Conservation (phyloP, 257 asterid genomes). For the Linaria vulgaris region DNA sequence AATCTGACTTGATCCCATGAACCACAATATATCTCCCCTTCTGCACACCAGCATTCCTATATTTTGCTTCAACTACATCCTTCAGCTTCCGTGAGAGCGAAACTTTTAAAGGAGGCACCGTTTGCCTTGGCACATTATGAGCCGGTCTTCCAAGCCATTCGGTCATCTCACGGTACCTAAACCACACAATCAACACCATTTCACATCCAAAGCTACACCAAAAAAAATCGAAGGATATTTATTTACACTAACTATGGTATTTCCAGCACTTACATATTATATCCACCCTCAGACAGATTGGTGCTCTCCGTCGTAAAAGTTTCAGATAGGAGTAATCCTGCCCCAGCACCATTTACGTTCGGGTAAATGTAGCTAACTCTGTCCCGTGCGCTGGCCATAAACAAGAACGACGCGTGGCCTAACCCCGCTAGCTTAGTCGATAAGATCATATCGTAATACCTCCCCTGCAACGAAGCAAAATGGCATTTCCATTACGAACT, state of each 20-base stretch:
- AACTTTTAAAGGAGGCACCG: constrained; percentile 61
- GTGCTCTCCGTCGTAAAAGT: constrained; percentile 55
- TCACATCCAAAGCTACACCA: background rate
- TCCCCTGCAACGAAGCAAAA: constrained; percentile 50
- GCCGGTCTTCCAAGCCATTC: constrained; percentile 81
- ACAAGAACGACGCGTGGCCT: constrained; percentile 82
- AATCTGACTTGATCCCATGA: constrained; percentile 88
- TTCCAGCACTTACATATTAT: constrained; percentile 50
- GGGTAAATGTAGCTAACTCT: constrained; percentile 80
- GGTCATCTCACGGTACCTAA: constrained; percentile 72
- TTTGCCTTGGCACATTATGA: constrained; percentile 66
- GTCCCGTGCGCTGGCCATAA: constrained; percentile 77
- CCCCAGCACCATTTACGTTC: constrained; percentile 80
- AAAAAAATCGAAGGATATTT: background rate
- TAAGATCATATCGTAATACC: constrained; percentile 76
- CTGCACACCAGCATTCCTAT: constrained; percentile 57
- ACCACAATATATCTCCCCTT: constrained; percentile 77
- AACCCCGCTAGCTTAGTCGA: constrained; percentile 83
- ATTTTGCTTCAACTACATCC: constrained; percentile 76
- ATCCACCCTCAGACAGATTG: constrained; percentile 78
- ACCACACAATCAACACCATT: background rate
- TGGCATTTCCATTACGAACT: background rate
- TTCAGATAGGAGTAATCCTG: constrained; percentile 68
- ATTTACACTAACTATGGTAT: too few species aligned
- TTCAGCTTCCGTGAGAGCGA: constrained; percentile 72